These are phyloP conservation scores for Rhodotorula taiwanensis DNA, from an alignment of 768 basidiomycete genomes.

Conservation along the genomic window DNA sequence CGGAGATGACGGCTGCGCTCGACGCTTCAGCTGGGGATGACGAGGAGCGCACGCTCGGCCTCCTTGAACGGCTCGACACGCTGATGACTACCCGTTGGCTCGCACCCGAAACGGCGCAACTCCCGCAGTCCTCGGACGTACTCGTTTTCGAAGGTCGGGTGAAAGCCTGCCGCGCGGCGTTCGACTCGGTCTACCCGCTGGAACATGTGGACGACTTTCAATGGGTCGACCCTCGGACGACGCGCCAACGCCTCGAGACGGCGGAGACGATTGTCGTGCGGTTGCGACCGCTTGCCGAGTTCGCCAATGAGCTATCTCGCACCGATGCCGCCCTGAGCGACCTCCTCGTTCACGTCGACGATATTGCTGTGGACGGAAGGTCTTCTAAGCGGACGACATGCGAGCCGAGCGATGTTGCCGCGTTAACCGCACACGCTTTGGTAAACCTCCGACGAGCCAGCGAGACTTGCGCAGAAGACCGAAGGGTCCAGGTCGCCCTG, in stretches of 20 bases:
- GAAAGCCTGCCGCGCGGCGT: slow-evolving; percentile 33
- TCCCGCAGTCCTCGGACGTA: slow-evolving; percentile 55
- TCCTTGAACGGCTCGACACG: slow-evolving; percentile 41
- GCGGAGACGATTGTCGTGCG: slow-evolving; percentile 45
- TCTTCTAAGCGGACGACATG: too few relatives aligned
- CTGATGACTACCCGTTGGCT: too few relatives aligned
- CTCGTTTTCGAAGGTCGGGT: slow-evolving; percentile 53
- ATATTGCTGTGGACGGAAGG: too few relatives aligned
- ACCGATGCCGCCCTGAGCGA: slow-evolving; percentile 78
- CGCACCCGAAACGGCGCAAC: too few relatives aligned
- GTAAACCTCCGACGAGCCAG: too few relatives aligned
- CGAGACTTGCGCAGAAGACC: too few relatives aligned
- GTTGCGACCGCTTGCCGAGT: slow-evolving; percentile 54
- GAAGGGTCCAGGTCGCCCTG: too few relatives aligned
- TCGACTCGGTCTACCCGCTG: slow-evolving; percentile 51
- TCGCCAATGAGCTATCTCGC: slow-evolving; percentile 51
- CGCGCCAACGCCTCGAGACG: slow-evolving; percentile 53
- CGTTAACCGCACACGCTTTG: too few relatives aligned
- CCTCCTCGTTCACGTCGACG: slow-evolving; percentile 76
- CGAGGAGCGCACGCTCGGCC: not conserved
- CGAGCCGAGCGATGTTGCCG: too few relatives aligned
- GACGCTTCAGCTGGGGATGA: not conserved
- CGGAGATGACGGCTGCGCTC: too few relatives aligned
- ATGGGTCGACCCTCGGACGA: slow-evolving; percentile 55
- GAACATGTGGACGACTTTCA: slow-evolving; percentile 39